Base-by-base conservation (phyloP, 1,284 basidiomycete species). In the Flammula alnicola region DNA sequence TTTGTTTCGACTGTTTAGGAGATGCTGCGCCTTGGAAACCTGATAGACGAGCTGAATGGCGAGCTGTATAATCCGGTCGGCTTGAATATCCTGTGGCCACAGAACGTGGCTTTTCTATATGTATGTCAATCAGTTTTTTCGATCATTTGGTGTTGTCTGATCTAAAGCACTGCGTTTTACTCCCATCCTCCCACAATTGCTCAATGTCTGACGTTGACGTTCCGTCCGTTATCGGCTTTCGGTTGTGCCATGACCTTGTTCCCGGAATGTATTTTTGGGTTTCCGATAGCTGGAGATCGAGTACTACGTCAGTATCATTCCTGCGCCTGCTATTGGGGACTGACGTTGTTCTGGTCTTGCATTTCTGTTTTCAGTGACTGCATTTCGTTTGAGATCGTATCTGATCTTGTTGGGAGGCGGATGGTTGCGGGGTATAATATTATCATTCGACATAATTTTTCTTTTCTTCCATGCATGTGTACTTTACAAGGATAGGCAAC, bases 81-180 rank as follows among this genome's bases (percentile, higher is more conserved):
- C 2, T 68, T 95, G 57, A 87, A 92, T 56, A 80, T 95, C 38
- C 71, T 91, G 23, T 89, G 90, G 83, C 93, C 93, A 2, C 74
- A 78, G 31, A 80, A 79, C 60, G 84, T 86, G 50, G 93, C 88
- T 0, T 94, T 93, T 65, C 72, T 95, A 57, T 95, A 90, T 70
- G 91, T 94, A 63, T 69, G 90, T 86, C 40, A 49, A 3, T 44
- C n/a, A 36, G 31, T 27, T 50, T 40, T 29, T 20, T 29, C 44
- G 37, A 47, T 33, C 51, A 44, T 27, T 37, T 37, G 38, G 35
- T 10, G 30, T 26, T 52, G 50, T 58, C 49, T 52, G 45, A 51
- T 40, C 51, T 36, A 45, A 5, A n/a, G n/a, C n/a, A n/a, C n/a
- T n/a, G n/a, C n/a, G n/a, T n/a, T n/a, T n/a, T n/a, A n/a, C n/a